Evolutionary conservation across 1,139 yeast genomes (phyloP).

Genomic region (Kluyveromyces marxianus): DNA sequence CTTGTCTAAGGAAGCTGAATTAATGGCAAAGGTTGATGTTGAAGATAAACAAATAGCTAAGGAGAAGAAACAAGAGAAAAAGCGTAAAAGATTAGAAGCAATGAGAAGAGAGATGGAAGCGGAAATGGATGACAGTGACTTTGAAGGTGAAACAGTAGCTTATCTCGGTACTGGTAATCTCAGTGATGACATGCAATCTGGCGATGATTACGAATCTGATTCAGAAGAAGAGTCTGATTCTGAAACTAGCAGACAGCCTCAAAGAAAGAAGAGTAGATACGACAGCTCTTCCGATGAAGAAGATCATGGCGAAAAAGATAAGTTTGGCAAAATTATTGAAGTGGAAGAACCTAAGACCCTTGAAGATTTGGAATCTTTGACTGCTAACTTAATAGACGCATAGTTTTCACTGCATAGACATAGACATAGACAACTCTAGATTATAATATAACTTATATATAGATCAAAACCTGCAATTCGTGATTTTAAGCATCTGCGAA

Average conservation of each 20-base stretch:
- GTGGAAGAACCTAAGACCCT: constrained; percentile 82
- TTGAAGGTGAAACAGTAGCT: constrained; percentile 26
- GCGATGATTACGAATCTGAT: constrained; percentile 24
- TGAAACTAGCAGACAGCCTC: constrained; percentile 38
- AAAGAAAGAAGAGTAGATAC: constrained; percentile 55
- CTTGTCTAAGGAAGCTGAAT: constrained; percentile 55
- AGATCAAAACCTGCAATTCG: not conserved
- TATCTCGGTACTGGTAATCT: constrained; percentile 30
- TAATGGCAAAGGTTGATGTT: constrained; percentile 64
- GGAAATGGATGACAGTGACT: constrained; percentile 30
- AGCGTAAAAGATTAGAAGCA: constrained; percentile 76
- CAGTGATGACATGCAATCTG: constrained; percentile 35
- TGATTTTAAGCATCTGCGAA: not conserved
- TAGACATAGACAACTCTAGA: no score
- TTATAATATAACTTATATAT: no score
- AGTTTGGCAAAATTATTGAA: constrained; percentile 46
- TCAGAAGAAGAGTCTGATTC: constrained; percentile 31
- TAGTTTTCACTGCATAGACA: not conserved
- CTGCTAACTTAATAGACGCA: constrained; percentile 50
- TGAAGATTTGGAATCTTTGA: constrained; percentile 89
- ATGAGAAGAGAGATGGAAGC: constrained; percentile 51
- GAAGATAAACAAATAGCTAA: constrained; percentile 78
- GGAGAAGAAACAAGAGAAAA: constrained; percentile 80
- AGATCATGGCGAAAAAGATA: constrained; percentile 22
- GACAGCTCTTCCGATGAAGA: constrained; percentile 36